Base-by-base conservation (phyloP, 176 grass and related monocot genomes). In the Miscanthus lutarioriparius region DNA sequence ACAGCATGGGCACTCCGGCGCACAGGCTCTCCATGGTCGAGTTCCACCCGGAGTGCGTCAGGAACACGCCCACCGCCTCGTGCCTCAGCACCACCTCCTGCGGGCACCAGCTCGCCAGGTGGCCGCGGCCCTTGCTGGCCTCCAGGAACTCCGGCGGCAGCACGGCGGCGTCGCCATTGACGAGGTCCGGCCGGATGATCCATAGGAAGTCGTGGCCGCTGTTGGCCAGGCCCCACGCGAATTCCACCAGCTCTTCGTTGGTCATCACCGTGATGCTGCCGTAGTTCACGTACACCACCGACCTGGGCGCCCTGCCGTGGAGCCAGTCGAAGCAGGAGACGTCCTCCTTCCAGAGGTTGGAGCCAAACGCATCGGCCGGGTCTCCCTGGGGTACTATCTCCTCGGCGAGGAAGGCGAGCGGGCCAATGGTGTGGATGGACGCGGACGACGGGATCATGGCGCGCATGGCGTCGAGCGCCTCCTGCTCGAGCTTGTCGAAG, bases 261-360 rank as follows among this genome's bases (percentile, higher is more conserved):
- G 8, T 88, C 77, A 91, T 91, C 59, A 87, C 81, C 44, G 82
- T 85, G 27, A 85, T 9, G 65, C 89, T 91, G 56, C 89, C 89
- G 85, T 81, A 91, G 82, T 87, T 91, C 8, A 91, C 86, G 72
- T 67, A 91, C 44, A 88, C 86, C 41, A 85, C 82, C 35, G 86
- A 91, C 35, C 77, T 0, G 12, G 70, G 40, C 53, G 2, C 5
- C 68, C 64, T 40, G 58, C 72, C 67, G 41, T 82, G 47, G 0
- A 91, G 86, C 82, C 86, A 88, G 14, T 2, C 58, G 36, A 89
- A 22, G 90, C 79, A 89, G 53, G 79, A 56, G 13, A 0, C 15
- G 77, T 91, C 82, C 54, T 88, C 90, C 67, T 85, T 85, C 77
- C 83, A 89, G 41, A 92, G 86, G 70, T 76, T 89, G 25, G 80